Conservation (phyloP, 2,329 filamentous ascomycete genomes). For the Arachnomyces sp. region DNA sequence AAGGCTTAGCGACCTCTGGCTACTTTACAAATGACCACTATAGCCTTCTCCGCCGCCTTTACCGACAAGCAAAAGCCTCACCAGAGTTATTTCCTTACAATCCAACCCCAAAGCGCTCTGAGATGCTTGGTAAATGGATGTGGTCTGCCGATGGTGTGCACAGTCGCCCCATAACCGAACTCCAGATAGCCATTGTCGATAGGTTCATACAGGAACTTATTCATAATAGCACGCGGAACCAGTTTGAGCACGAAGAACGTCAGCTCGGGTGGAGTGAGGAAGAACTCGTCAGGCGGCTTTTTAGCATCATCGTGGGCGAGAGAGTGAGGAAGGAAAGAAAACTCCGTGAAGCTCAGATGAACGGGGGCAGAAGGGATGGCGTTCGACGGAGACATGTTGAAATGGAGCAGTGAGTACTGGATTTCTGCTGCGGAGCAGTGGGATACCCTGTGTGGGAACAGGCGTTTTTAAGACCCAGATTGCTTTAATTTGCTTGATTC, state of each 20-base stretch:
- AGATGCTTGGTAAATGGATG: constrained; percentile 36
- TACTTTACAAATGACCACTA: constrained; percentile 39
- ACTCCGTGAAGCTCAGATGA: constrained; percentile 15
- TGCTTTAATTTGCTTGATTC: too few species aligned
- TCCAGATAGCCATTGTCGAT: constrained; percentile 36
- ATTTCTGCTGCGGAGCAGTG: too few species aligned
- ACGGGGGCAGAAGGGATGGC: constrained; percentile 1
- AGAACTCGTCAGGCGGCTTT: constrained; percentile 36
- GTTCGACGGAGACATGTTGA: background rate
- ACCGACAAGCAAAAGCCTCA: constrained; percentile 29
- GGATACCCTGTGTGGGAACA: too few species aligned
- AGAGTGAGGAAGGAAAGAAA: constrained; percentile 36
- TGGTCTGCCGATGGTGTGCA: constrained; percentile 36
- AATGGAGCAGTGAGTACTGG: too few species aligned
- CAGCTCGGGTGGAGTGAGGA: constrained; percentile 31
- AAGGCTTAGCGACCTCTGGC: constrained; percentile 27
- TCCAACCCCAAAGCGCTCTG: constrained; percentile 25
- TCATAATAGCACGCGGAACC: constrained; percentile 27
- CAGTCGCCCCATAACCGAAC: constrained; percentile 34
- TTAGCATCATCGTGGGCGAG: constrained; percentile 42
- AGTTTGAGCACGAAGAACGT: constrained; percentile 27
- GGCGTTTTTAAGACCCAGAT: too few species aligned
- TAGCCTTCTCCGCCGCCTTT: constrained; percentile 29
- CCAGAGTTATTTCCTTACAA: constrained; percentile 33
- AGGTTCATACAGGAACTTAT: constrained; percentile 32